Evolutionary conservation across 305 asterid species (phyloP).

Genomic region (Fraxinus baroniana): DNA sequence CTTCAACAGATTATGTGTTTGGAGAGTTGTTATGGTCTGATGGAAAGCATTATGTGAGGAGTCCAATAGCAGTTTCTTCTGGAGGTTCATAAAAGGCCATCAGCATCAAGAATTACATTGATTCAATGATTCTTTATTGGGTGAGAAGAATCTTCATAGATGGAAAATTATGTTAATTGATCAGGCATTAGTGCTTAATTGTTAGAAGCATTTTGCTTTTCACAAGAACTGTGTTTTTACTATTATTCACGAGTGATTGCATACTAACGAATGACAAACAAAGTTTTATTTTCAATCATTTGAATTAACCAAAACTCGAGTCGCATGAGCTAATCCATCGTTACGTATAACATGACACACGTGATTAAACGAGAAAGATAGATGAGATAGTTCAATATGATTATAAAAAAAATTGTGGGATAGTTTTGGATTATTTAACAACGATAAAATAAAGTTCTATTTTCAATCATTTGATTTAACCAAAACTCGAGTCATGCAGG

Average conservation of each 20-base stretch:
- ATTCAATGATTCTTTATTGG: constrained; percentile 12
- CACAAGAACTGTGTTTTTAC: not conserved
- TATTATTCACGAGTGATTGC: not conserved
- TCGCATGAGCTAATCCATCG: not conserved
- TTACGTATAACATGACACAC: not conserved
- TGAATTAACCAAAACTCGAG: not conserved
- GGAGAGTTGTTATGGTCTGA: constrained; percentile 24
- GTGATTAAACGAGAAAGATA: not conserved
- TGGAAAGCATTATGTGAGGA: constrained; percentile 24
- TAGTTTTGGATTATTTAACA: not conserved
- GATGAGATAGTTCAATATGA: not conserved
- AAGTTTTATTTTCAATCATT: not conserved
- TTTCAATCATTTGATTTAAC: not conserved
- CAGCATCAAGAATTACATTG: not conserved
- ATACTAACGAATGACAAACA: not conserved
- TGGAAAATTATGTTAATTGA: not conserved
- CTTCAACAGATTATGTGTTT: not conserved
- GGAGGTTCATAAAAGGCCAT: not conserved
- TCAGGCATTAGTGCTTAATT: not conserved
- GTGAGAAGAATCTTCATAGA: constrained; percentile 10
- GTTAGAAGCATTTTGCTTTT: not conserved
- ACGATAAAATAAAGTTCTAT: not conserved
- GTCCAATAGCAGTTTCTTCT: constrained; percentile 12
- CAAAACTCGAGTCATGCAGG: not conserved
- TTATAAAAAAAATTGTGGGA: not conserved